Evolutionary conservation across 163 green algal genomes (phyloP), one percentile per base, ranked within the genome.

Genomic region (Prototheca wickerhamii): DNA sequence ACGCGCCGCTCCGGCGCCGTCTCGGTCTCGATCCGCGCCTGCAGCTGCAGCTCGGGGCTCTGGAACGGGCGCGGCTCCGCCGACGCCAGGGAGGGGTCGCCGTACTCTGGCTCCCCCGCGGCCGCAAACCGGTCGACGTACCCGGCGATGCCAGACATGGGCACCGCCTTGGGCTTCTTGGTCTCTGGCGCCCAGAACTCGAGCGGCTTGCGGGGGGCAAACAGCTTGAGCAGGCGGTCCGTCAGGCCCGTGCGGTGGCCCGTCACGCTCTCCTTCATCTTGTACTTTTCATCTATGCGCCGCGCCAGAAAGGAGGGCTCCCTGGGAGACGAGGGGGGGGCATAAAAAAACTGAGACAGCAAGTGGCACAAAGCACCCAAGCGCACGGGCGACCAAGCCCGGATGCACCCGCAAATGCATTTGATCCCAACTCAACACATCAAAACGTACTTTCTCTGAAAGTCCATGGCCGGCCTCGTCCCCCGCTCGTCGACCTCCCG

Each of bases 221-320:
- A 96, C 0, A 95, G 74, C 15, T 86, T 62, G 17, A 95, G 64
- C 31, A 96, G 75, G 40, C 79, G 75, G 3, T 81, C 75, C 4
- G 83, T 82, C 37, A 96, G 67, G 4, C 89, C 89, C 3, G 89
- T 94, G 28, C 71, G 81, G 64, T 94, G 86, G 4, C 76, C 78
- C 23, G 77, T 77, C 31, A 95, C 82, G 4, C 68, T 76, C 67
- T 92, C 87, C 60, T 89, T 90, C 15, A 92, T 69, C 58, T 61
- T 64, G 3, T 73, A 69, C 60, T 82, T 80, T 40, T 79, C 68
- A 30, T 81, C 75, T 23, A 83, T 76, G 50, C 80, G 82, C 12
- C 60, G 63, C 4, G 65, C 62, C 25, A 84, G 28, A 32, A 74
- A 73, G 5, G 50, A 66, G 23, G n/a, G 26, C 23, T 49, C 44